Evolutionary conservation across 176 grass and related monocot genomes (phyloP), one percentile per base, ranked within the genome.

Genomic region (Carex littledalei): DNA sequence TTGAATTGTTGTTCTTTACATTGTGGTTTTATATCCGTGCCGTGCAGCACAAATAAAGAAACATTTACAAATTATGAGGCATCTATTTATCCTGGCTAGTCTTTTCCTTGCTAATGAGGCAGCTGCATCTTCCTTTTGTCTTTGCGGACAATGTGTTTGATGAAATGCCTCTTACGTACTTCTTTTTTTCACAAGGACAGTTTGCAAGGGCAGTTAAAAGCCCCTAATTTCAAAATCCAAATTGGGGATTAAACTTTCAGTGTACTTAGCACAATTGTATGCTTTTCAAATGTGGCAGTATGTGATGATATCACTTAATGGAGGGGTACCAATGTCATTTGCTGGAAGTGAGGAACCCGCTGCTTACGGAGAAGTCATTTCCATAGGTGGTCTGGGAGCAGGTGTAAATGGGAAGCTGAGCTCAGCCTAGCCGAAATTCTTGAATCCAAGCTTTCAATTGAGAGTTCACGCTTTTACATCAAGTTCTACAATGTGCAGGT

Each of bases 401-500:
- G 85, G 72, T 67, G 85, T 87, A 10, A 90, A 90, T 71, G 84
- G 81, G 64, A 87, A 90, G 43, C 75, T 90, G 32, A 90, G 89
- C 50, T 86, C 65, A 7, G 89, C 84, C 21, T 90, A 52, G 81
- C 89, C 1, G 56, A 66, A 54, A 87, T 90, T 50, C 73, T 90
- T 4, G 81, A 90, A 63, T 76, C 85, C 56, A 90, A 90, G 81
- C 67, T 90, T 67, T 90, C 89, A 0, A 18, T 90, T 60, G 65
- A 86, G 12, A 85, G 84, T 65, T 76, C 85, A 20, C 81, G 85
- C 0, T 90, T 90, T 86, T 90, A 84, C 66, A 67, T 90, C 80
- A 90, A 90, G 85, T 90, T 90, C 47, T 90, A 90, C 15, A 85
- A 90, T 71, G 68, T 86, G 26, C 78, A 87, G 89, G 89, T 58